A percentile compares a stretch with the other conserved stretches of the same genome.
Conservation (phyloP, 2,329 filamentous ascomycete species). For the Alternaria rosae region DNA sequence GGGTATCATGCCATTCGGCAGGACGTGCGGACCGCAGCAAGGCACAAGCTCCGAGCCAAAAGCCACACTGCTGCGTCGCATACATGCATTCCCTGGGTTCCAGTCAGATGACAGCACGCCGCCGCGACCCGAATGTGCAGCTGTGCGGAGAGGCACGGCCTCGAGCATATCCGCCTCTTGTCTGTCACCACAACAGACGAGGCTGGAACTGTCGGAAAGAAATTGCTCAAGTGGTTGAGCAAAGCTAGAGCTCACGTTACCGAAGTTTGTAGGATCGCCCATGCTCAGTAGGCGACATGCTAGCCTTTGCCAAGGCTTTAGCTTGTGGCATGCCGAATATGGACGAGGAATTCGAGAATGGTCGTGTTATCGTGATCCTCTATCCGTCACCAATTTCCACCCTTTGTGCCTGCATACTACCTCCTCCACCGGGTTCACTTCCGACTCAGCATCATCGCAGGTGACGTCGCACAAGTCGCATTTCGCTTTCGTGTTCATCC, state of each 20-base stretch:
- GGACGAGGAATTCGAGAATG: not conserved
- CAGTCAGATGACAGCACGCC: not conserved
- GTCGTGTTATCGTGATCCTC: not conserved
- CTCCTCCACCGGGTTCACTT: constrained; percentile 1
- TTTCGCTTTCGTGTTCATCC: constrained; percentile 13
- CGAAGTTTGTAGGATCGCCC: constrained; percentile 9
- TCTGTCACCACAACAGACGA: not conserved
- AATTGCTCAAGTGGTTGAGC: constrained; percentile 7
- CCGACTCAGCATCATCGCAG: constrained; percentile 12
- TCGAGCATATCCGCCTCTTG: not conserved
- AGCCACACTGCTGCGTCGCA: constrained; percentile 14
- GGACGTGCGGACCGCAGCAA: constrained; percentile 5
- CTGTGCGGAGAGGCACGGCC: not conserved
- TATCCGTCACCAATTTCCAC: constrained; percentile 12
- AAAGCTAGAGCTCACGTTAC: constrained; percentile 11
- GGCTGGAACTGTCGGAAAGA: not conserved
- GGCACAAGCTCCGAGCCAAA: constrained; percentile 9
- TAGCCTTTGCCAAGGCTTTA: not conserved
- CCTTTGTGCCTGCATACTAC: constrained; percentile 1
- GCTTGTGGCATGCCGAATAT: not conserved
- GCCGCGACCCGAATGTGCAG: not conserved
- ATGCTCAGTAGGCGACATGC: constrained; percentile 9
- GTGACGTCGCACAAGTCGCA: constrained; percentile 21
- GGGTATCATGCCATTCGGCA: constrained; percentile 17
- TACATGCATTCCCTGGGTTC: constrained; percentile 17